These are phyloP conservation scores for Aspergillus quadrilineatus DNA, from an alignment of 2,329 filamentous ascomycete genomes.

Conservation along the genomic window DNA sequence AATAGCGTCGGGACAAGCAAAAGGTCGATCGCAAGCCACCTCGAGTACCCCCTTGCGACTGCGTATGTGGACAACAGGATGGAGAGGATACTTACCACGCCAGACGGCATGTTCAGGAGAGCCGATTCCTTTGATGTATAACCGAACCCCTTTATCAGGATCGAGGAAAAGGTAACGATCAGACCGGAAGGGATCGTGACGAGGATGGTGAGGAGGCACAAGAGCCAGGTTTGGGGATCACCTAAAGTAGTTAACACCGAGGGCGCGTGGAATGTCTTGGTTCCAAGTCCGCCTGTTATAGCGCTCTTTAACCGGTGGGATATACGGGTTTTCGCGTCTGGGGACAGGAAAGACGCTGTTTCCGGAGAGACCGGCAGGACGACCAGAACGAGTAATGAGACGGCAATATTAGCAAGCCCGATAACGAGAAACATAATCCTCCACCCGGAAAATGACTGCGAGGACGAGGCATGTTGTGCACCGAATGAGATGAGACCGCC, in stretches of 20 bases:
- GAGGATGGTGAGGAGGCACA: conserved; percentile 33
- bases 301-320: conserved; percentile 20
- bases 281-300: conserved; percentile 19
- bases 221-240: conserved; percentile 24
- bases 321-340: conserved; percentile 19
- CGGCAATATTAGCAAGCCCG: conserved; percentile 26
- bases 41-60: conserved; percentile 39
- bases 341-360: conserved; percentile 26
- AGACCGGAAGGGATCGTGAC: conserved; percentile 45
- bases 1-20: conserved; percentile 48
- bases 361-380: conserved; percentile 23
- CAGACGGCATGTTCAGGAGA: conserved; percentile 47
- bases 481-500: conserved; percentile 31
- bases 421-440: conserved; percentile 32
- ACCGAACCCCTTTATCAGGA: conserved; percentile 44
- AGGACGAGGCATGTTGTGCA: conserved; percentile 26
- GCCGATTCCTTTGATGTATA: conserved; percentile 45
- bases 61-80: conserved; percentile 41
- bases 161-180: conserved; percentile 46
- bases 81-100: conserved; percentile 41
- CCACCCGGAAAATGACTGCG: conserved; percentile 25
- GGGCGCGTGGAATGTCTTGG: conserved; percentile 24
- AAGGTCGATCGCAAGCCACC: conserved; percentile 43
- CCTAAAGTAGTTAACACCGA: conserved; percentile 23
- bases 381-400: conserved; percentile 21